Evolutionary conservation across 164 flowering plant genomes (phyloP), one percentile per base, ranked within the genome.

Genomic region (Vitis rotundifolia): DNA sequence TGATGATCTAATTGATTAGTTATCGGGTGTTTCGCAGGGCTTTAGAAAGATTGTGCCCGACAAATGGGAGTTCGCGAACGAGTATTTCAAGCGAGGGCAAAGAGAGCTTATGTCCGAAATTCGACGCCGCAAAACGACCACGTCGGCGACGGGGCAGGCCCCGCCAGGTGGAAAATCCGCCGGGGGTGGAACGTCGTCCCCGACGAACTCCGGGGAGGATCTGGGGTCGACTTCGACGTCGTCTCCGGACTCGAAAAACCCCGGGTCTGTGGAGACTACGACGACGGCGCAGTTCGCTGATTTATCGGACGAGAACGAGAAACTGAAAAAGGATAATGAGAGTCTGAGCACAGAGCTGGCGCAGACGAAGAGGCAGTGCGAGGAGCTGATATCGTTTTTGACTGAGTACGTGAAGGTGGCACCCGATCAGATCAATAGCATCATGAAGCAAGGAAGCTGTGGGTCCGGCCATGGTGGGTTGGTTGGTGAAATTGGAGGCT

Each of bases 21-120:
- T 37, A 6, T 37, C 7, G 44, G 44, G 44, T 50, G 11, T 29
- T 61, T 57, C 26, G 3, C 84, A 92, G 97, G 95, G 93, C 1
- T 92, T 92, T 49, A 79, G 91, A 3, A 92, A 92, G 82, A 83
- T 66, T 2, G 94, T 85, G 49, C 89, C 92, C 9, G 88, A 87
- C 71, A 85, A 82, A 76, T 90, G 94, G 94, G 94, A 90, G 63
- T 90, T 90, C 65, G 78, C 84, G 13, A 88, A 88, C 73, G 92
- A 90, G 18, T 57, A 77, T 58, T 90, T 90, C 81, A 72, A 65
- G 61, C 67, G 79, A 71, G 92, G 89, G 7, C 81, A 84, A 16
- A 78, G 64, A 18, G 85, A 84, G 51, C 86, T 88, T 59, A 86
- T 90, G 56, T 47, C 75, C 50, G 77, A 79, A 14, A 87, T 90